Evolutionary conservation across 306 rosid species (phyloP), one percentile per base, ranked within the genome.

Genomic region (Datisca glomerata): DNA sequence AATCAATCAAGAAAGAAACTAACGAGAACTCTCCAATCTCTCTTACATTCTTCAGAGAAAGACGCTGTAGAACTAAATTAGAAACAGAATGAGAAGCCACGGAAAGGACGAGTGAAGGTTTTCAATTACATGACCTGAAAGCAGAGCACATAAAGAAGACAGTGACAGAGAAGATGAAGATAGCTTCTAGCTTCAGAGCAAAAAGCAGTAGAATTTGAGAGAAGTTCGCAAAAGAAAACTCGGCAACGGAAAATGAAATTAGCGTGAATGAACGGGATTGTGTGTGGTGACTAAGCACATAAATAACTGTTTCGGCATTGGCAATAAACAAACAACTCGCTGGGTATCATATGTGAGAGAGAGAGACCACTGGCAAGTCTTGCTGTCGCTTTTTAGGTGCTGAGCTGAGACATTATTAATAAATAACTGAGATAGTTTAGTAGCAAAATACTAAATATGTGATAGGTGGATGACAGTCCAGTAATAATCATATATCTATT

Each of bases 41-140:
- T 54, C 36, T 87, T 71, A 82, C 96, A 82, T 82, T 67, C 55
- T 72, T 55, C 41, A 21, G 56, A 61, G 41, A 64, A 49, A 64
- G 48, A 41, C 4, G 25, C 34, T 23, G 22, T 37, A 64, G 47
- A 47, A 43, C 23, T 7, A 54, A 44, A 47, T 14, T 5, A 7
- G 9, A 2, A 36, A 24, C 15, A 34, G 33, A 46, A 29, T 49
- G 50, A 69, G 41, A 18, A 65, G 47, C 31, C 52, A 42, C 20
- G 46, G 45, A 43, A 24, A 43, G 35, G 36, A 19, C 34, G 48
- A 60, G 21, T 13, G n/a, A 61, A 13, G 58, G 63, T 57, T 41
- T 66, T 65, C 59, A 65, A 67, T 76, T 75, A 86, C 89, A 80
- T 69, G 53, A 55, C 57, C 68, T 41, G 72, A 58, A 51, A 41